Base-by-base conservation (phyloP, 2,329 filamentous ascomycete species). In the Sclerotinia subarctica region DNA sequence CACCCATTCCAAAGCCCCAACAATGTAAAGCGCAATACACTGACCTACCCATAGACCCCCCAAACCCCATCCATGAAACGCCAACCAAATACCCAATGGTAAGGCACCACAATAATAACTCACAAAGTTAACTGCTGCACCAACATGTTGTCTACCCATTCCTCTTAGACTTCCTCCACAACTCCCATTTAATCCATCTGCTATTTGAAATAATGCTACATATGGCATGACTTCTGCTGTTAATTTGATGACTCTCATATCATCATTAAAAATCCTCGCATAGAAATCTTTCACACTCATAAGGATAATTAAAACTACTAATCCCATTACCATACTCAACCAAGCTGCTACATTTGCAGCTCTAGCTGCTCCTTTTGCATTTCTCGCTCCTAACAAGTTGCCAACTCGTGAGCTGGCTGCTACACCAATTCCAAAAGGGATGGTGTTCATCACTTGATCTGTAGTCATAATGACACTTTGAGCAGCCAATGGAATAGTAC, bases 381-480 rank as follows among this genome's bases (percentile, higher is more conserved):
- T 85, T 42, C 85, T 82, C 0, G 90, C 86, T 0, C 93, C 93
- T 0, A 96, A 83, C 1, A 95, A 82, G 73, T 96, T 96, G 0
- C 93, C 93, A 15, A 96, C 83, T 2, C 93, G 84, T 0, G 90
- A 84, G 8, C 90, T 93, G 0, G 91, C 88, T 0, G 93, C 92
- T 0, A 96, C 92, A 0, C 93, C 93, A 0, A 96, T 84, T 0
- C 93, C 93, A 73, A 96, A 96, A 0, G 93, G 93, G 56, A 96
- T 90, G 0, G 93, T 96, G 76, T 88, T 79, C 2, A 90, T 88
- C 68, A 94, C 86, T 76, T 94, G 91, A 77, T 96, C 92, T 0
- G 90, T 88, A 0, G 92, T 96, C 92, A 96, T 96, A 77, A 96
- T 93, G 29, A 96, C 91, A 59, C 88, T 91, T 78, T 96, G 93